Percentiles rank a stretch among this genome's conserved stretches.
Conservation (phyloP, 1,284 basidiomycete genomes). For the Pholiota adiposa region DNA sequence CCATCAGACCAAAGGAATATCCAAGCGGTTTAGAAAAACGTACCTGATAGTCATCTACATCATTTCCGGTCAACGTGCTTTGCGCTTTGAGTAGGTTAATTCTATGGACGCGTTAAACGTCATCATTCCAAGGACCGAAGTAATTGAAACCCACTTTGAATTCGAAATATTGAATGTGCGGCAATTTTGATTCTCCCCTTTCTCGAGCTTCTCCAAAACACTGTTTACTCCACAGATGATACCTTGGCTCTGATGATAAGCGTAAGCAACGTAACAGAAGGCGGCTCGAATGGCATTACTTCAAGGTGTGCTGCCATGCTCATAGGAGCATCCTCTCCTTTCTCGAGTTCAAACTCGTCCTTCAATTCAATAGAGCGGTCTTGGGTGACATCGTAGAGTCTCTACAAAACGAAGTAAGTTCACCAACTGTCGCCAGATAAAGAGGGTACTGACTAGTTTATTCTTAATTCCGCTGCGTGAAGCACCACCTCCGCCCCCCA, state of each 20-base stretch:
- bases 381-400: conserved; percentile 70
- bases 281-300: conserved; percentile 42
- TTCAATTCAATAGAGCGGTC: conserved; percentile 63
- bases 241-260: conserved; percentile 42
- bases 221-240: conserved; percentile 90
- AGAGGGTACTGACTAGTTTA: conserved; percentile 69
- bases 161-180: conserved; percentile 69
- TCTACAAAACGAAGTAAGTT: conserved; percentile 44
- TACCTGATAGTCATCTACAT: conserved; percentile 84
- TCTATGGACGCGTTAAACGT: conserved; percentile 39
- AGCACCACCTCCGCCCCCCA: conserved; percentile 90
- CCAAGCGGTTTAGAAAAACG: conserved; percentile 19
- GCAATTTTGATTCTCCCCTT: conserved; percentile 82
- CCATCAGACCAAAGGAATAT: neutral
- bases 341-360: conserved; percentile 75
- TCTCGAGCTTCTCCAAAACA: conserved; percentile 59
- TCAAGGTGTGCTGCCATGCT: conserved; percentile 78
- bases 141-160: conserved; percentile 49
- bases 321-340: conserved; percentile 91
- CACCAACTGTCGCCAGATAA: conserved; percentile 1
- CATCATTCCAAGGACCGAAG: neutral
- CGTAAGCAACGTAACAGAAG: neutral
- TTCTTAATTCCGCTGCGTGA: conserved; percentile 88
- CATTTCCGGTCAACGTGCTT: conserved; percentile 63
- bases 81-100: conserved; percentile 55